Percentiles rank a stretch among this genome's conserved stretches.
Evolutionary conservation across 192 early-diverging fungal species (phyloP).

Genomic region (Entomortierella lignicola): DNA sequence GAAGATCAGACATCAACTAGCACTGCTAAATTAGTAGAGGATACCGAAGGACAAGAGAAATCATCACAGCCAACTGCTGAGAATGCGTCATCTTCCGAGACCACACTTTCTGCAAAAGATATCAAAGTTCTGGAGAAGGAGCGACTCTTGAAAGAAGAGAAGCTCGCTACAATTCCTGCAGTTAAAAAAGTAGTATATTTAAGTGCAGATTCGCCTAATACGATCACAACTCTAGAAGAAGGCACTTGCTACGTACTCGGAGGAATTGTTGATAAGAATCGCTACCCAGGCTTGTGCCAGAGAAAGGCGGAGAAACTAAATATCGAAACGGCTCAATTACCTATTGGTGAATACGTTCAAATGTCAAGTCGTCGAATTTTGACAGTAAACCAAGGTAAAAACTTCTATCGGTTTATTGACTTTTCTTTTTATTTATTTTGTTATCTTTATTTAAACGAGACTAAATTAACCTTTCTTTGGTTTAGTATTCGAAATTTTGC

Average conservation of each 20-base stretch:
- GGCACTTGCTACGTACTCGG: conserved; percentile 90
- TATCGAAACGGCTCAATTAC: conserved; percentile 81
- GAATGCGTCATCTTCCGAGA: neutral
- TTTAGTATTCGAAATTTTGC: conserved; percentile 90
- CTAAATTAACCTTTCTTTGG: neutral
- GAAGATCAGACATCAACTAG: neutral
- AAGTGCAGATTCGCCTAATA: conserved; percentile 88
- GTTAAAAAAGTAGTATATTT: conserved; percentile 85
- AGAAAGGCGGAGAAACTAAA: conserved; percentile 81
- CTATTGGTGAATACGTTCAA: conserved; percentile 87
- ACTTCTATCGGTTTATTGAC: neutral
- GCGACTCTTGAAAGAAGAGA: conserved; percentile 37
- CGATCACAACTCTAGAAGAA: conserved; percentile 74
- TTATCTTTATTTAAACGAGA: neutral
- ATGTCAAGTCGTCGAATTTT: conserved; percentile 86
- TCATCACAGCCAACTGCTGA: neutral
- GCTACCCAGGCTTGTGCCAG: conserved; percentile 76
- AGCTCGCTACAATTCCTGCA: conserved; percentile 56
- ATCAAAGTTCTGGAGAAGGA: conserved; percentile 28
- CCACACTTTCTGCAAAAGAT: neutral
- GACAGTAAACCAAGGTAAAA: conserved; percentile 90
- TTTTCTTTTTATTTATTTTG: neutral
- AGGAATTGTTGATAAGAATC: conserved; percentile 95
- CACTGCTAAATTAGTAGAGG: neutral
- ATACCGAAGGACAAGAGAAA: neutral